Percentiles rank a stretch among this genome's conserved stretches.
Conservation (phyloP, 345 rosid genomes). For the Anastatica hierochuntica region DNA sequence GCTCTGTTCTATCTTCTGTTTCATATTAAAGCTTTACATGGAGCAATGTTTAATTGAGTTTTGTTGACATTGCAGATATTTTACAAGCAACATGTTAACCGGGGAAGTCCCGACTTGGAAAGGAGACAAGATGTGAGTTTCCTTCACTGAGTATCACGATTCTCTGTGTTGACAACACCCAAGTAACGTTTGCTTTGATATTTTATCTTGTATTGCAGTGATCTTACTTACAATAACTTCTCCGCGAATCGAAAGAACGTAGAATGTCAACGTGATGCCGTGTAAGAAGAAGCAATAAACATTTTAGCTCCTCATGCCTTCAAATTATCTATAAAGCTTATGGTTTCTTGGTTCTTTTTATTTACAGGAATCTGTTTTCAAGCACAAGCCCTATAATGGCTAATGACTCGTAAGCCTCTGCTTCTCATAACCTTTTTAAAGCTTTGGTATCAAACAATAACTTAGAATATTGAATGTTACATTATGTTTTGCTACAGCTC, state of each 20-base stretch:
- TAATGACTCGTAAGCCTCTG: conserved; percentile 30
- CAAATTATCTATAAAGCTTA: conserved; percentile 6
- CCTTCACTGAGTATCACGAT: not conserved
- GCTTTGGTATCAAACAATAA: not conserved
- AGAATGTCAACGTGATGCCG: conserved; percentile 23
- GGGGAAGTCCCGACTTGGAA: conserved; percentile 42
- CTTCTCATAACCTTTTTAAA: not conserved
- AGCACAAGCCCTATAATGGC: conserved; percentile 45
- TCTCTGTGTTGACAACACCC: not conserved
- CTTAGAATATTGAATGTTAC: not conserved
- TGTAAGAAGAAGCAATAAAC: conserved; percentile 24
- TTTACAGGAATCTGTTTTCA: conserved; percentile 37
- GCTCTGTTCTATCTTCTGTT: not conserved
- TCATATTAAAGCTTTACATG: not conserved
- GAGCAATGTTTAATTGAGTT: not conserved
- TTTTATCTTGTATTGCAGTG: conserved; percentile 32
- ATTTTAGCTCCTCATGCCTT: not conserved
- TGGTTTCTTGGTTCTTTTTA: not conserved
- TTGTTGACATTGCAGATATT: conserved; percentile 12
- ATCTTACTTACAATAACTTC: conserved; percentile 65
- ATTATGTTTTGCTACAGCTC: conserved; percentile 9
- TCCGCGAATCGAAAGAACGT: conserved; percentile 18
- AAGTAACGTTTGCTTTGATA: not conserved
- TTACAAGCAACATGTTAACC: conserved; percentile 37
- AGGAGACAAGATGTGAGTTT: conserved; percentile 39